Conservation (phyloP, 2,329 filamentous ascomycete genomes). For the Chaetomium olivaceum region DNA sequence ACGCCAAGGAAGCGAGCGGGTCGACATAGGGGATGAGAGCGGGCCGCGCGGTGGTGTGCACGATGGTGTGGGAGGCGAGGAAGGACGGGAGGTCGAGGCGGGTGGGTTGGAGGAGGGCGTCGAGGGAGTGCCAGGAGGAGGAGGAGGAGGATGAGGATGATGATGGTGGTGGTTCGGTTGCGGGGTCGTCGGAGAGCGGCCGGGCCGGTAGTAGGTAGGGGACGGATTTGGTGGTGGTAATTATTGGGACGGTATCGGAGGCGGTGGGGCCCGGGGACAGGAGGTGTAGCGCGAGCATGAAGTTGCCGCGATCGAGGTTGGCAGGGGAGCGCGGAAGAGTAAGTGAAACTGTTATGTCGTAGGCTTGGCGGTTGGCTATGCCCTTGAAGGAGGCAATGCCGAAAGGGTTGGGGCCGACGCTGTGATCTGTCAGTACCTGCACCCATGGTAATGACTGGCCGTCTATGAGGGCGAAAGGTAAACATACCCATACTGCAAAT, state of each 20-base stretch:
- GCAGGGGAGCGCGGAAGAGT: conserved; percentile 73
- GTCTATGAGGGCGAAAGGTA: background rate
- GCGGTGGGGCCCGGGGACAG: conserved; percentile 42
- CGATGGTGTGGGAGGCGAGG: conserved; percentile 20
- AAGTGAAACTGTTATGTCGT: conserved; percentile 78
- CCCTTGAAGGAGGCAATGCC: conserved; percentile 51
- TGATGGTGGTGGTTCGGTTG: conserved; percentile 12
- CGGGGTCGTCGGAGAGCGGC: background rate
- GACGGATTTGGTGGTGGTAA: background rate
- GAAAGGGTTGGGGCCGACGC: conserved; percentile 54
- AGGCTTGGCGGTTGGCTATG: conserved; percentile 72
- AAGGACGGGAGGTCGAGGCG: conserved; percentile 23
- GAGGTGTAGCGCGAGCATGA: conserved; percentile 86
- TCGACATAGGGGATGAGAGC: conserved; percentile 80
- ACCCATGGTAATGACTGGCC: background rate
- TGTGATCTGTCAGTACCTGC: conserved; percentile 31
- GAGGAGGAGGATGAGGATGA: conserved; percentile 16
- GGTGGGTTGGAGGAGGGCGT: conserved; percentile 48
- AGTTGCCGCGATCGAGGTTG: conserved; percentile 82
- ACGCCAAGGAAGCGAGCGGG: conserved; percentile 62
- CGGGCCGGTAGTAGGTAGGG: conserved; percentile 12
- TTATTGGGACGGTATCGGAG: background rate
- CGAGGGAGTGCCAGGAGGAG: conserved; percentile 40
- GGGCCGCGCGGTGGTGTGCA: conserved; percentile 65
- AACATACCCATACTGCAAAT: conserved; percentile 61